Conservation (phyloP, 2,329 filamentous ascomycete species). For the Colletotrichum scovillei region DNA sequence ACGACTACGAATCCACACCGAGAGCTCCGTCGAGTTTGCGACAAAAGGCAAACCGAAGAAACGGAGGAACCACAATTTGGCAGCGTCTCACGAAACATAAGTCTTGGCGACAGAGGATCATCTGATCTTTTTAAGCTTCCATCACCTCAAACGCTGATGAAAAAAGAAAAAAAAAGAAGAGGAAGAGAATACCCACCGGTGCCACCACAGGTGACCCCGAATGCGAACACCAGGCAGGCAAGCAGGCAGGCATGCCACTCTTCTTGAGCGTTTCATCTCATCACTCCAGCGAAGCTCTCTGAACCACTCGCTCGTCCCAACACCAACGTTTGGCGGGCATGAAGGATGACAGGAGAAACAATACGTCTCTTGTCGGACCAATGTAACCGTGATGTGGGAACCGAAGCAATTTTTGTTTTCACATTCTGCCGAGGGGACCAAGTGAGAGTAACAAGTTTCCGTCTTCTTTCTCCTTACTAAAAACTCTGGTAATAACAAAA, state of each 20-base stretch:
- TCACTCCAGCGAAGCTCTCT: slow-evolving; percentile 21
- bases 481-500: slow-evolving; percentile 1
- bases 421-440: not conserved
- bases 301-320: slow-evolving; percentile 32
- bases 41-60: not conserved
- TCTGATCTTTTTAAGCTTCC: slow-evolving; percentile 35
- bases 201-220: not conserved
- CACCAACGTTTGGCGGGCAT: slow-evolving; percentile 8
- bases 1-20: not conserved
- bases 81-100: slow-evolving; percentile 8
- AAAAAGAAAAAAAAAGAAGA: not conserved
- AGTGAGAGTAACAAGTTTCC: not conserved
- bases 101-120: slow-evolving; percentile 27
- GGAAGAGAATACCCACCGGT: not conserved
- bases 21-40: not conserved
- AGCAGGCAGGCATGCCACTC: not conserved
- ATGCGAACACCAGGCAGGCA: not conserved
- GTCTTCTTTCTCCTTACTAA: not conserved
- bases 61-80: slow-evolving; percentile 14
- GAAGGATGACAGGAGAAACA: slow-evolving; percentile 29
- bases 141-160: slow-evolving; percentile 36
- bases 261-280: slow-evolving; percentile 34
- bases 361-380: slow-evolving; percentile 21
- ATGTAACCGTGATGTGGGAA: slow-evolving; percentile 19
- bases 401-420: slow-evolving; percentile 11